Evolutionary conservation across 306 rosid genomes (phyloP).

Genomic region (Inga oerstediana): DNA sequence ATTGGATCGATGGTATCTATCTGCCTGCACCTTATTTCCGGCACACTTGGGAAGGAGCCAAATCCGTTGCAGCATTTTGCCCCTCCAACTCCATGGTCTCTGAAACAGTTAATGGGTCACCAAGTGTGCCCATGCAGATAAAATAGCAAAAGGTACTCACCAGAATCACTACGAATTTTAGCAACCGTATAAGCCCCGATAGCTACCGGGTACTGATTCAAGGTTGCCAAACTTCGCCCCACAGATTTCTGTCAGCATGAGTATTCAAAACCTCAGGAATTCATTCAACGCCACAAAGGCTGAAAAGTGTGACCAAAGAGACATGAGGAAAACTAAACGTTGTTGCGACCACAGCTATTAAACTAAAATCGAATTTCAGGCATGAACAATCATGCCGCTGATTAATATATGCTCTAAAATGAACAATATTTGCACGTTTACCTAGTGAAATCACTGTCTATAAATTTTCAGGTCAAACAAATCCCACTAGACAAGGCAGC

Average conservation of each 20-base stretch:
- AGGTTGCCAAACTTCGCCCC: background rate
- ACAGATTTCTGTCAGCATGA: background rate
- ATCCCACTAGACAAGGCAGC: background rate
- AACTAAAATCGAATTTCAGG: background rate
- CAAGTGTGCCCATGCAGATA: background rate
- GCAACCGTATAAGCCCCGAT: background rate
- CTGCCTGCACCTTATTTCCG: background rate
- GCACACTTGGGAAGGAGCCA: background rate
- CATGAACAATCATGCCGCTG: background rate
- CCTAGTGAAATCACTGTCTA: background rate
- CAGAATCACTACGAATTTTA: background rate
- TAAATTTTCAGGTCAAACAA: background rate
- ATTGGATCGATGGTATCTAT: too few relatives aligned
- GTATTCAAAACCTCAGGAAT: background rate
- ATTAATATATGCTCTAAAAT: background rate
- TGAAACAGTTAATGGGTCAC: background rate
- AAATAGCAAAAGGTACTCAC: background rate
- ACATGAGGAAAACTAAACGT: background rate
- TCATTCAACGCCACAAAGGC: background rate
- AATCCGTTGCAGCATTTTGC: background rate
- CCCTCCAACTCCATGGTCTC: background rate
- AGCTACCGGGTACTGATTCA: background rate
- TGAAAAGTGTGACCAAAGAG: background rate
- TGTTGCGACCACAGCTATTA: background rate
- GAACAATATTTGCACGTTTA: background rate